Evolutionary conservation across 108 stramenopile species (phyloP), one percentile per base, ranked within the genome.

Genomic region (Nannochloropsis oceanica): DNA sequence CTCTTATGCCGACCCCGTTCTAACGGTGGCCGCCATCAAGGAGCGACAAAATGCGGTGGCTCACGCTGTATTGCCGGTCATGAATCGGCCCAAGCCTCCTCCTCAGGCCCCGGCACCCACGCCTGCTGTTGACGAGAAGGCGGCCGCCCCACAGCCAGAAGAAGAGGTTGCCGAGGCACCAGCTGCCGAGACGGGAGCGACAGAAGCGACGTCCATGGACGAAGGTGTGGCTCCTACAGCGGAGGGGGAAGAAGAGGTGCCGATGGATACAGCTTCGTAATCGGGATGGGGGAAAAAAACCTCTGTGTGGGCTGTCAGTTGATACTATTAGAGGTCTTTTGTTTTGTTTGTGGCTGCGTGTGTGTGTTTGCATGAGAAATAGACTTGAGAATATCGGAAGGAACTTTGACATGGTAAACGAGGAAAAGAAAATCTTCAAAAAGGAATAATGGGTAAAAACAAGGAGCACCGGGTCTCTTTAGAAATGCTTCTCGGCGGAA

Each of bases 1-100:
- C 22, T 84, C 85, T 27, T 87, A 93, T 86, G 92, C 87, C 14
- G 93, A 98, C 87, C 96, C 98, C 0, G 94, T 91, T 22, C 92
- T 97, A 34, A 94, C 92, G 44, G 91, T 92, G 5, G 93, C 91
- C 12, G 89, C 94, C 43, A 92, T 96, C 44, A 86, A 92, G 44
- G 85, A 84, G 26, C 95, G 94, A 73, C 59, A 73, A n/a, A 73
- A 73, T 9, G 59, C 59, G 7, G 18, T 73, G n/a, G 59, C 59
- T n/a, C 59, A 73, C 59, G 59, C 59, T 2, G 59, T 73, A 7
- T 73, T 73, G 59, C 59, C 59, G n/a, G 59, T 73, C 18, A 73
- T 73, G 59, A 73, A 73, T 10, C 59, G 59, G 8, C 59, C 59
- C 18, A 73, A 73, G n/a, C 59, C 59, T 18, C 59, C 59, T 18